Evolutionary conservation across 306 rosid species (phyloP).

Genomic region (Vicia sativa): DNA sequence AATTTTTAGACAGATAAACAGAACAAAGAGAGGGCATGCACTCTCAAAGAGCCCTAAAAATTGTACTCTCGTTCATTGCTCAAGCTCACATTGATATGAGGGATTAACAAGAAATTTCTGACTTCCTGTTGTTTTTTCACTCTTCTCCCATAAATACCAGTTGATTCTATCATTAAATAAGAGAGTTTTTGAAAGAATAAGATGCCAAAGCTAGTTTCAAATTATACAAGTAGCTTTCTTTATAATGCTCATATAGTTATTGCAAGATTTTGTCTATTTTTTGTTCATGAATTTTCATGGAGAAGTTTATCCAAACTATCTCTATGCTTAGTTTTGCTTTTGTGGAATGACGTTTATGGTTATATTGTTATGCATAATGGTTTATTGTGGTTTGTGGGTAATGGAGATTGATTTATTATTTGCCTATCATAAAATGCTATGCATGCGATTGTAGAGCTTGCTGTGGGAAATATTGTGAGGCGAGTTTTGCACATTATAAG

Average conservation of each 20-base stretch:
- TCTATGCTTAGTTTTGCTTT: no score
- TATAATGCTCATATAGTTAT: not conserved
- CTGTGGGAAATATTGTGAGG: no score
- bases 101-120: not conserved
- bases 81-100: not conserved
- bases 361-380: no score
- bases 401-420: no score
- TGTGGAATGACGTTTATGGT: no score
- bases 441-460: no score
- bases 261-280: not conserved
- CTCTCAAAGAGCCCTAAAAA: not conserved
- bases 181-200: not conserved
- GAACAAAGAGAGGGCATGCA: not conserved
- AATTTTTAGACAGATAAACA: not conserved
- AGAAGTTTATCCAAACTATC: no score
- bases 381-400: no score
- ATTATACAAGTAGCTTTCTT: not conserved
- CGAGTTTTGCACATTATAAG: no score
- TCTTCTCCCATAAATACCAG: not conserved
- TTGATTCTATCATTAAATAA: conserved; percentile 1
- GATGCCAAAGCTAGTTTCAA: conserved; percentile 13
- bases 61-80: not conserved
- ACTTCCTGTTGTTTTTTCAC: not conserved
- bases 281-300: no score
- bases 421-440: no score